Evolutionary conservation across 495 filamentous ascomycete genomes (phyloP).

Genomic region (Penicillium angulare): DNA sequence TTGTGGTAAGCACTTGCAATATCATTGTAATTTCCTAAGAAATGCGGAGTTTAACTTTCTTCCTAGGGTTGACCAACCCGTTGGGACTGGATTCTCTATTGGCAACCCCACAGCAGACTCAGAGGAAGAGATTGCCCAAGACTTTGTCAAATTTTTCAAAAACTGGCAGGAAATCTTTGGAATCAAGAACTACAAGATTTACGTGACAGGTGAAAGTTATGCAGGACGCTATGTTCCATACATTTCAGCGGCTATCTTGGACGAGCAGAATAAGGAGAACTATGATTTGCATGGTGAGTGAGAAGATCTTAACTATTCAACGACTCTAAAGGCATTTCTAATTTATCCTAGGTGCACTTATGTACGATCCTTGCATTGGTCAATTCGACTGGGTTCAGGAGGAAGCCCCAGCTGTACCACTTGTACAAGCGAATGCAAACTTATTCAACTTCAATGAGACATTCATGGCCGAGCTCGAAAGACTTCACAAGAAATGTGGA

Average conservation of each 20-base stretch:
- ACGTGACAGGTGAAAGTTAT: slow-evolving; percentile 62
- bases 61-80: slow-evolving; percentile 58
- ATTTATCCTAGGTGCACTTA: slow-evolving; percentile 31
- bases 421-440: slow-evolving; percentile 49
- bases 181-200: slow-evolving; percentile 60
- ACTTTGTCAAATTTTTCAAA: slow-evolving; percentile 64
- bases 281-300: slow-evolving; percentile 44
- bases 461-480: slow-evolving; percentile 48
- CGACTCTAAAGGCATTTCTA: neutral
- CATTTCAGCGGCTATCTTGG: slow-evolving; percentile 51
- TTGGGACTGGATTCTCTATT: slow-evolving; percentile 56
- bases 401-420: slow-evolving; percentile 45
- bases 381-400: slow-evolving; percentile 40
- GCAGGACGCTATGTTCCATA: slow-evolving; percentile 56
- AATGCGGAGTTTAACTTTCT: too few species aligned
- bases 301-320: neutral
- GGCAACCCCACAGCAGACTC: slow-evolving; percentile 52
- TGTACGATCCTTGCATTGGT: slow-evolving; percentile 44
- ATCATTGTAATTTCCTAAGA: neutral
- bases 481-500: slow-evolving; percentile 52
- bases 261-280: slow-evolving; percentile 47
- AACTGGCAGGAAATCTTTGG: slow-evolving; percentile 61
- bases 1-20: slow-evolving; percentile 44
- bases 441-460: slow-evolving; percentile 58
- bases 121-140: slow-evolving; percentile 54